Conservation (phyloP, 768 basidiomycete species). For the Boletellus ananas region DNA sequence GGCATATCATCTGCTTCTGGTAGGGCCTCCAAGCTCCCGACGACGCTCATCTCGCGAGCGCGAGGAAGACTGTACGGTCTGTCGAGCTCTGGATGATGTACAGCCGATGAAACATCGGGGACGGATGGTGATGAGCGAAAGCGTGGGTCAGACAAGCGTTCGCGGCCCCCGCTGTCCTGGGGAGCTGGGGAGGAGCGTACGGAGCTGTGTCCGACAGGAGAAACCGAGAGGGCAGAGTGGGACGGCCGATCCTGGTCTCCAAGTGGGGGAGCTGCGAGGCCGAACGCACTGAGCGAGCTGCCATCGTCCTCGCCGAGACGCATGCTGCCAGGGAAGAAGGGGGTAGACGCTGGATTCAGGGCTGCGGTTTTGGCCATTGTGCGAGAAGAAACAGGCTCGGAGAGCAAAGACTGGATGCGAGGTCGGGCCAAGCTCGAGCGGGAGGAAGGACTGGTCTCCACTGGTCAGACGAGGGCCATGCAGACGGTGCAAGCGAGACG, state of each 20-base stretch:
- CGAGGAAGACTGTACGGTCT: slow-evolving; percentile 42
- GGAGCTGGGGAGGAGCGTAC: slow-evolving; percentile 60
- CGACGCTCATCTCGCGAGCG: slow-evolving; percentile 46
- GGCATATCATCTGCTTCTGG: slow-evolving; percentile 55
- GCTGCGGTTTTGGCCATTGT: slow-evolving; percentile 73
- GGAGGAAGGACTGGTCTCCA: slow-evolving; percentile 15
- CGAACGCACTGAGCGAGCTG: slow-evolving; percentile 33
- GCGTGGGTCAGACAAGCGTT: slow-evolving; percentile 16
- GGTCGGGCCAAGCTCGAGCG: neutral
- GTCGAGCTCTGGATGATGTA: slow-evolving; percentile 44
- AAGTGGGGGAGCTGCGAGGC: slow-evolving; percentile 45
- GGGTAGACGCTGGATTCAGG: slow-evolving; percentile 77
- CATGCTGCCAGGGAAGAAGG: slow-evolving; percentile 72
- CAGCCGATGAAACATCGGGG: slow-evolving; percentile 45
- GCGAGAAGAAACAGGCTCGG: slow-evolving; percentile 24
- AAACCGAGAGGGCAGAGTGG: slow-evolving; percentile 53
- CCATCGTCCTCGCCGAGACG: slow-evolving; percentile 57
- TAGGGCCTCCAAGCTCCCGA: slow-evolving; percentile 49
- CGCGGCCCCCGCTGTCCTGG: slow-evolving; percentile 29
- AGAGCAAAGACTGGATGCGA: slow-evolving; percentile 12
- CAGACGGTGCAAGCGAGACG: slow-evolving; percentile 9
- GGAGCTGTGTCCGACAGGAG: slow-evolving; percentile 64
- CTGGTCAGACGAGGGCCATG: slow-evolving; percentile 30
- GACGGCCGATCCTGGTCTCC: slow-evolving; percentile 45
- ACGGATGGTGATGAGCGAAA: slow-evolving; percentile 36